Percentiles rank a stretch among this genome's conserved stretches.
Conservation (phyloP, 1,284 basidiomycete species). For the Pyrrhoderma lamaoense region DNA sequence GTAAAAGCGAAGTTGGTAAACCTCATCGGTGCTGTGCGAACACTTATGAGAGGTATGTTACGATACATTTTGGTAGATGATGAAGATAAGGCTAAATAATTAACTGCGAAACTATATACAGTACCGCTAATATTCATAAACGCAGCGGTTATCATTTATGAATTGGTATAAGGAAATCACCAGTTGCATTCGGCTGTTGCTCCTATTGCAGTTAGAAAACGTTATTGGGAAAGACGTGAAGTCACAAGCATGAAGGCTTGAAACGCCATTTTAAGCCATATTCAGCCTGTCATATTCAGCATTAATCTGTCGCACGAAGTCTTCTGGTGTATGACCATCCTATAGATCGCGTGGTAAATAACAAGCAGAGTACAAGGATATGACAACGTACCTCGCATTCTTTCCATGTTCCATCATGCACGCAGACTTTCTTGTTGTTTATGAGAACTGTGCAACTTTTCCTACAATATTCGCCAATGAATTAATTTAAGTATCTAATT, state of each 20-base stretch:
- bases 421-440: slow-evolving; percentile 58
- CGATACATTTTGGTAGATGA: not conserved
- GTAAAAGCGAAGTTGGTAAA: slow-evolving; percentile 86
- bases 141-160: slow-evolving; percentile 75
- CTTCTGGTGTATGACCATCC: slow-evolving; percentile 66
- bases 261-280: slow-evolving; percentile 2
- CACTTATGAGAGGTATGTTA: slow-evolving; percentile 87
- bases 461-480: slow-evolving; percentile 30
- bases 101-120: slow-evolving; percentile 28
- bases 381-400: slow-evolving; percentile 67
- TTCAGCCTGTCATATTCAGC: slow-evolving; percentile 65
- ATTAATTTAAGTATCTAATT: slow-evolving; percentile 7
- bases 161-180: slow-evolving; percentile 57
- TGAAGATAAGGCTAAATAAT: slow-evolving; percentile 6
- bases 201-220: too few species aligned
- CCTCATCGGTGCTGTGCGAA: slow-evolving; percentile 89
- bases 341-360: slow-evolving; percentile 26
- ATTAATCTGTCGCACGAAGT: slow-evolving; percentile 77
- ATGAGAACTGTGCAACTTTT: slow-evolving; percentile 85
- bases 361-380: not conserved
- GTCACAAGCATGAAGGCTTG: not conserved
- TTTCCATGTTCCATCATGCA: slow-evolving; percentile 76
- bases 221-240: too few species aligned
- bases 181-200: not conserved
- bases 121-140: slow-evolving; percentile 86